A percentile compares a stretch with the other conserved stretches of the same genome.
These are phyloP conservation scores for Aphanomyces invadans DNA, from an alignment of 352 stramenopile species.

Conservation along the genomic window DNA sequence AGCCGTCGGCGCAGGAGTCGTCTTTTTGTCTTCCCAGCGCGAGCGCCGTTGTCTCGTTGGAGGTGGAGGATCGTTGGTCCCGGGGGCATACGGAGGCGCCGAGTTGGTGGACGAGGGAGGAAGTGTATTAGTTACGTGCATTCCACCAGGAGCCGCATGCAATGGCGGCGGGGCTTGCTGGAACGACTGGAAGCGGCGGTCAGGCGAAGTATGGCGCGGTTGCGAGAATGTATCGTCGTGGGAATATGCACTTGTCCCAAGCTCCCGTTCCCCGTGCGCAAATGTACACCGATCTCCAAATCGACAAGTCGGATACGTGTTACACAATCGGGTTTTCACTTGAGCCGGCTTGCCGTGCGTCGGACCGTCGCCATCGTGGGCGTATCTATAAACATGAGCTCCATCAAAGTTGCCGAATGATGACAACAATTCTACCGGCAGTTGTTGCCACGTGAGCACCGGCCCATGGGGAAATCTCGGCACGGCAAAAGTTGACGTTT, in stretches of 20 bases:
- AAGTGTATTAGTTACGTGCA: too few species aligned
- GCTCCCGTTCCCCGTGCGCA: slow-evolving; percentile 68
- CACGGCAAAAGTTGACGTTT: background rate
- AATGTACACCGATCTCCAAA: slow-evolving; percentile 84
- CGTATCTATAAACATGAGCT: too few species aligned
- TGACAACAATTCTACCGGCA: slow-evolving; percentile 12
- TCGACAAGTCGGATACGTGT: slow-evolving; percentile 69
- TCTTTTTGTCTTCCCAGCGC: slow-evolving; percentile 15
- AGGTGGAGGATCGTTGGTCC: background rate
- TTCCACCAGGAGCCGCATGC: too few species aligned
- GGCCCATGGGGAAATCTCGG: background rate
- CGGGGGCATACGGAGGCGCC: background rate
- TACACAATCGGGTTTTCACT: slow-evolving; percentile 72
- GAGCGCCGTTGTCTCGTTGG: slow-evolving; percentile 6
- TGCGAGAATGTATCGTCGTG: background rate
- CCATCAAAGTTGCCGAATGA: too few species aligned
- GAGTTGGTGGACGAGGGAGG: background rate
- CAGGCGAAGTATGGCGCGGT: background rate
- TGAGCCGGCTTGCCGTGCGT: slow-evolving; percentile 16
- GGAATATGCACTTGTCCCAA: slow-evolving; percentile 28
- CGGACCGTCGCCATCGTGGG: background rate
- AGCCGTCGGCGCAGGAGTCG: background rate
- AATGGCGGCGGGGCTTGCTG: too few species aligned
- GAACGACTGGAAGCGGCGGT: too few species aligned
- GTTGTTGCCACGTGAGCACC: background rate